Conservation (phyloP, 805 yeast species). For the Wickerhamiella azymoides region DNA sequence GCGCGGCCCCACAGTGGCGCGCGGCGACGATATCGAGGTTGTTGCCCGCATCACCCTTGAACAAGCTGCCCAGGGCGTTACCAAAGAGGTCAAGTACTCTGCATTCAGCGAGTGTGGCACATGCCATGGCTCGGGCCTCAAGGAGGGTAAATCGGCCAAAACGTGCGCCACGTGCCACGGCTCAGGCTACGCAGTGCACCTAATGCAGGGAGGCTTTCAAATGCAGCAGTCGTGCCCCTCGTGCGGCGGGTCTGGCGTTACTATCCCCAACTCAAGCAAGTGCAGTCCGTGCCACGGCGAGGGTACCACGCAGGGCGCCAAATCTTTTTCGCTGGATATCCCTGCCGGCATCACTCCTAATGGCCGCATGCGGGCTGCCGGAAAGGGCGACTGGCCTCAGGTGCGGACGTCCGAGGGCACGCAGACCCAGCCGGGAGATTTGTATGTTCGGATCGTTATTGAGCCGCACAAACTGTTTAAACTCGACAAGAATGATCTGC, state of each 20-base stretch:
- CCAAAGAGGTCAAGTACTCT: constrained; percentile 51
- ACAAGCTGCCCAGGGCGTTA: constrained; percentile 74
- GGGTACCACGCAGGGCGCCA: constrained; percentile 59
- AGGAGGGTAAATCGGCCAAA: constrained; percentile 53
- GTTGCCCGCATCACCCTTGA: constrained; percentile 61
- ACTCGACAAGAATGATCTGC: constrained; percentile 52
- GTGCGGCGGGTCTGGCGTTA: constrained; percentile 84
- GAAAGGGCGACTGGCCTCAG: constrained; percentile 83
- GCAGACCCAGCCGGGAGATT: constrained; percentile 66
- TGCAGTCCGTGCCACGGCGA: constrained; percentile 79
- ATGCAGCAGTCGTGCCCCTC: constrained; percentile 85
- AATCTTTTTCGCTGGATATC: constrained; percentile 65
- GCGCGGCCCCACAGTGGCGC: constrained; percentile 56
- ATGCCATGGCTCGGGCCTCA: constrained; percentile 79
- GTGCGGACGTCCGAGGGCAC: constrained; percentile 61
- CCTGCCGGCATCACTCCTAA: constrained; percentile 88
- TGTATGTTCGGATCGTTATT: constrained; percentile 69
- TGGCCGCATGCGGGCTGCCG: constrained; percentile 65
- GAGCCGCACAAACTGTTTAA: constrained; percentile 57
- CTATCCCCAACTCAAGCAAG: constrained; percentile 48
- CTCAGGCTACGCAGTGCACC: constrained; percentile 77
- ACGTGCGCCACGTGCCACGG: constrained; percentile 88
- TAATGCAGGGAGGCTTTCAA: constrained; percentile 84
- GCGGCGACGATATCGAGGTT: constrained; percentile 81
- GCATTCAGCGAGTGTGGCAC: constrained; percentile 64